These are phyloP conservation scores for Craterostigma plantagineum DNA, from an alignment of 257 asterid genomes.

Conservation along the genomic window DNA sequence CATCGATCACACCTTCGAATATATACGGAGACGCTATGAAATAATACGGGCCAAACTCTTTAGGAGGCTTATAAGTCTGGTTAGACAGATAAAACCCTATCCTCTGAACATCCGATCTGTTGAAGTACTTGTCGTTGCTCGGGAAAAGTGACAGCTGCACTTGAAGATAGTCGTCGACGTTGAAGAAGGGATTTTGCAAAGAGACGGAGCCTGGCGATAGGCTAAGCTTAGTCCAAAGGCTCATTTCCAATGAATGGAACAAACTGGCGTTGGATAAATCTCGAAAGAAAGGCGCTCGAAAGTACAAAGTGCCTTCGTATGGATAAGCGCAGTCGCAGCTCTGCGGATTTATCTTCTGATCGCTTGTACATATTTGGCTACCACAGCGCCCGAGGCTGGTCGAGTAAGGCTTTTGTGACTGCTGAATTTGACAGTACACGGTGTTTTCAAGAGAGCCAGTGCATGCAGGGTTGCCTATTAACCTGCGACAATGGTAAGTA, in stretches of 20 bases:
- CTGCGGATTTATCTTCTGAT: constrained; percentile 66
- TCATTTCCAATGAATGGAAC: constrained; percentile 76
- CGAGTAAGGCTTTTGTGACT: constrained; percentile 50
- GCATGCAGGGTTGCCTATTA: constrained; percentile 90
- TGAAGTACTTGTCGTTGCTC: constrained; percentile 27
- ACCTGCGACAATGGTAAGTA: constrained; percentile 22
- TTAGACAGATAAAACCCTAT: constrained; percentile 57
- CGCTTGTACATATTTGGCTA: constrained; percentile 42
- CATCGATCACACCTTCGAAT: constrained; percentile 29
- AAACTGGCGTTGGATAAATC: constrained; percentile 60
- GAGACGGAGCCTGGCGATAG: constrained; percentile 77
- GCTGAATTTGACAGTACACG: constrained; percentile 71
- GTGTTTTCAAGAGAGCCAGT: constrained; percentile 42
- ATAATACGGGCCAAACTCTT: constrained; percentile 56
- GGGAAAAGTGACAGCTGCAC: constrained; percentile 51
- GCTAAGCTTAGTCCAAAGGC: constrained; percentile 66
- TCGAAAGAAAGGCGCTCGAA: constrained; percentile 77
- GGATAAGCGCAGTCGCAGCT: constrained; percentile 88
- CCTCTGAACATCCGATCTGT: constrained; percentile 33
- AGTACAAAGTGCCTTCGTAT: constrained; percentile 70
- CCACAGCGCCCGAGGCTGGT: constrained; percentile 86
- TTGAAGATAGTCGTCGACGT: constrained; percentile 30
- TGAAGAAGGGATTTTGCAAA: constrained; percentile 70
- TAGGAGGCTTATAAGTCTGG: constrained; percentile 75
- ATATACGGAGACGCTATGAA: constrained; percentile 27